Conservation (phyloP, 1,139 yeast species). For the Sugiyamaella sp. region DNA sequence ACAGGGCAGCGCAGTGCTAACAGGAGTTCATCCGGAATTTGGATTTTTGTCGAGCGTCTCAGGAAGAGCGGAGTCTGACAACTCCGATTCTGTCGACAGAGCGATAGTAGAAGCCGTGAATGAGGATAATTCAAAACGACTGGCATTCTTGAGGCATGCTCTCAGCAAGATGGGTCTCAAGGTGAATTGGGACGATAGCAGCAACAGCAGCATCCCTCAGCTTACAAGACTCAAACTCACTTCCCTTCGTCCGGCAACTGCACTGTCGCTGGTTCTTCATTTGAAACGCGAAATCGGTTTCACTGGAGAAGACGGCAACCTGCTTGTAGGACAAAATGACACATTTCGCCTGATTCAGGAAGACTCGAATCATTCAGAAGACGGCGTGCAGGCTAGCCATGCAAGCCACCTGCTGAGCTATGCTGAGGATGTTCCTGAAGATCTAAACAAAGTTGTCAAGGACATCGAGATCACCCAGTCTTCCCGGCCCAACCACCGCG, state of each 20-base stretch:
- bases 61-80: constrained; percentile 15
- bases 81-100: constrained; percentile 39
- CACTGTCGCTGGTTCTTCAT: constrained; percentile 39
- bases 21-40: constrained; percentile 92
- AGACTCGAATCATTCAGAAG: constrained; percentile 1
- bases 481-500: constrained; percentile 47
- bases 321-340: constrained; percentile 57
- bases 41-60: constrained; percentile 13
- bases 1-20: constrained; percentile 71
- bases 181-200: constrained; percentile 53
- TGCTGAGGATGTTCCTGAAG: constrained; percentile 44
- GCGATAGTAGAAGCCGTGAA: constrained; percentile 48
- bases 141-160: constrained; percentile 57
- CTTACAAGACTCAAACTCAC: constrained; percentile 64
- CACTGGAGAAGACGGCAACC: constrained; percentile 44
- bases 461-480: constrained; percentile 53
- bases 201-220: constrained; percentile 55
- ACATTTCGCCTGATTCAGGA: constrained; percentile 38
- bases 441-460: constrained; percentile 58
- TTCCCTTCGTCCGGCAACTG: constrained; percentile 38
- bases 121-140: constrained; percentile 52
- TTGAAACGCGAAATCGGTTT: constrained; percentile 49
- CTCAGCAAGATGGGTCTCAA: constrained; percentile 64
- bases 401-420: neutral
- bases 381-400: constrained; percentile 19